These are phyloP conservation scores for Macrophomina phaseolina DNA, from an alignment of 2,329 filamentous ascomycete species.

Conservation along the genomic window DNA sequence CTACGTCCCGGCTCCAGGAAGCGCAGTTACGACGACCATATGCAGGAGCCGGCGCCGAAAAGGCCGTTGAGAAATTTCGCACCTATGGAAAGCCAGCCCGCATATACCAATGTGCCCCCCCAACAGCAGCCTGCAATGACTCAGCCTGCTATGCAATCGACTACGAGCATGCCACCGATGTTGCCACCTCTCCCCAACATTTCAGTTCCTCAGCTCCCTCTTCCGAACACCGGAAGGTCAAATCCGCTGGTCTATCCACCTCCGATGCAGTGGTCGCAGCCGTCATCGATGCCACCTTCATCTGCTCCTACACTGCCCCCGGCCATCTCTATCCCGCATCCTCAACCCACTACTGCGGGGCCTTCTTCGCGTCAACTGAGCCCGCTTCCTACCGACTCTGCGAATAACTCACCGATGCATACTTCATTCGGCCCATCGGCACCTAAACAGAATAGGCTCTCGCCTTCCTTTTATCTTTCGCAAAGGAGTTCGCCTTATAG, in stretches of 20 bases:
- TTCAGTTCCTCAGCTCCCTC: constrained; percentile 60
- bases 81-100: constrained; percentile 10
- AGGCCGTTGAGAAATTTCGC: constrained; percentile 37
- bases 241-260: constrained; percentile 79
- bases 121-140: constrained; percentile 11
- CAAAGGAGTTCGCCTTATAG: constrained; percentile 92
- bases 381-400: constrained; percentile 58
- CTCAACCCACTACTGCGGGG: constrained; percentile 33
- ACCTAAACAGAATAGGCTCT: constrained; percentile 74
- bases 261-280: constrained; percentile 58
- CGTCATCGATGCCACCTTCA: constrained; percentile 45
- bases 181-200: constrained; percentile 75
- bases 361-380: constrained; percentile 56
- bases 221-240: constrained; percentile 60
- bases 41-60: constrained; percentile 64
- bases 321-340: constrained; percentile 35
- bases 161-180: constrained; percentile 27
- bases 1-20: constrained; percentile 55
- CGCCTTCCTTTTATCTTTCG: constrained; percentile 84
- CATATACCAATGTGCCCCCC: constrained; percentile 30
- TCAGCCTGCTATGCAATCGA: constrained; percentile 38
- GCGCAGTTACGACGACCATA: constrained; percentile 62
- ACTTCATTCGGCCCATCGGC: constrained; percentile 64
- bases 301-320: constrained; percentile 36
- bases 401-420: constrained; percentile 71